These are phyloP conservation scores for Falciphora oryzae DNA, from an alignment of 2,329 filamentous ascomycete genomes.

Conservation along the genomic window DNA sequence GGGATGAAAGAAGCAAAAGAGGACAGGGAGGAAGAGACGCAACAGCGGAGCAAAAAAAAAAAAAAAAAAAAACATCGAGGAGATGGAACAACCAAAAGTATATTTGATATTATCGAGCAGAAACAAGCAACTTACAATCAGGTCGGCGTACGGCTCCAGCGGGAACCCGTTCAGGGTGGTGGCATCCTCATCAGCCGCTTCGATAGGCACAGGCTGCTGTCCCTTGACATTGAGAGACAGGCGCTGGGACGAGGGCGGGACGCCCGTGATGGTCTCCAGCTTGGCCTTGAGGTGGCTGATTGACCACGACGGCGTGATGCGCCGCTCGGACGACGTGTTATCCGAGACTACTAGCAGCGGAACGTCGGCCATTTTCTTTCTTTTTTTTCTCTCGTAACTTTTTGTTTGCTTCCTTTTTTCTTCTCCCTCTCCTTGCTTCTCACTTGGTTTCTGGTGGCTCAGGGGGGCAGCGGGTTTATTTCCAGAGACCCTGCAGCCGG, in stretches of 20 bases:
- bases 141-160: conserved; percentile 68
- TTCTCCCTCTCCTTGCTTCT: too few species aligned
- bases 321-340: conserved; percentile 76
- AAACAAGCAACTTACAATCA: conserved; percentile 49
- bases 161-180: conserved; percentile 59
- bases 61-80: conserved; percentile 4
- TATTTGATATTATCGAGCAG: too few species aligned
- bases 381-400: too few species aligned
- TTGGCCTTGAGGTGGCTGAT: conserved; percentile 78
- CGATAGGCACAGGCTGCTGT: conserved; percentile 57
- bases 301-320: conserved; percentile 88
- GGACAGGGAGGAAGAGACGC: too few species aligned
- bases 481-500: too few species aligned
- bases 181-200: conserved; percentile 67
- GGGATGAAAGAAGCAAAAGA: conserved; percentile 1
- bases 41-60: conserved; percentile 5
- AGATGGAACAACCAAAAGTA: background rate
- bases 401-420: too few species aligned
- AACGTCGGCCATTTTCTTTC: conserved; percentile 59
- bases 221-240: conserved; percentile 63
- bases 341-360: conserved; percentile 71
- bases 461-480: too few species aligned
- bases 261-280: conserved; percentile 87
- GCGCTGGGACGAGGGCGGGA: conserved; percentile 73
- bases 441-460: too few species aligned